Base-by-base conservation (phyloP, 73 alveolate genomes). In the Paramecium sexaurelia region DNA sequence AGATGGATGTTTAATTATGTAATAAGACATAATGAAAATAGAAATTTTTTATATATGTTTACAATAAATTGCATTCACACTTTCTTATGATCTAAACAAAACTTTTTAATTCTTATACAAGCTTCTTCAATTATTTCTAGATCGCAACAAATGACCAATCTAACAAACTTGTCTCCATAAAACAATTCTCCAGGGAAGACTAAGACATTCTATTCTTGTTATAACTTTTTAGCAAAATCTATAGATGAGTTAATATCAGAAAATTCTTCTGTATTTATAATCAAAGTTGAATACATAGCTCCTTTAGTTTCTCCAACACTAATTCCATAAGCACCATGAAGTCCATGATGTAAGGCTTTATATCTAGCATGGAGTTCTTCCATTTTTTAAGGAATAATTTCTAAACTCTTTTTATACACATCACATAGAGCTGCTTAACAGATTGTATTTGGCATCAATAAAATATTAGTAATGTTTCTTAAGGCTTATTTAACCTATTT, bases 121-220 rank as follows among this genome's bases (percentile, higher is more conserved):
- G 87, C 85, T 43, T 88, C 94, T 26, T 57, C 75, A 10, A 88
- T 88, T 2, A 41, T 57, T 39, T 55, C 68, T 11, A 68, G 20
- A 15, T 69, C 94, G 27, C 91, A 56, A 71, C 94, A 88, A 55
- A 88, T 68, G 10, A 88, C 87, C n/a, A 88, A 43, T 67, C 94
- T 67, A 20, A 88, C 69, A 56, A 88, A 88, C 20, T 55, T 68
- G 36, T 69, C 87, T 24, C 94, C 94, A 69, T 68, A 88, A 40
- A 88, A 88, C 24, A 88, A 57, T 24, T 88, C 94, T 6, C 94
- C 94, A 29, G 94, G 94, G 33, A 88, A 88, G 19, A 88, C 94
- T 9, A 82, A 35, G 5, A 88, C 94, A 45, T 88, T 88, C 66
- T 88, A 56, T 40, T 88, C 94, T 11, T 68, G 9, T 67, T 68